phyloP scores from a whole-genome alignment of 2,329 filamentous ascomycete genomes.

The Botryotinia globosa region DNA sequence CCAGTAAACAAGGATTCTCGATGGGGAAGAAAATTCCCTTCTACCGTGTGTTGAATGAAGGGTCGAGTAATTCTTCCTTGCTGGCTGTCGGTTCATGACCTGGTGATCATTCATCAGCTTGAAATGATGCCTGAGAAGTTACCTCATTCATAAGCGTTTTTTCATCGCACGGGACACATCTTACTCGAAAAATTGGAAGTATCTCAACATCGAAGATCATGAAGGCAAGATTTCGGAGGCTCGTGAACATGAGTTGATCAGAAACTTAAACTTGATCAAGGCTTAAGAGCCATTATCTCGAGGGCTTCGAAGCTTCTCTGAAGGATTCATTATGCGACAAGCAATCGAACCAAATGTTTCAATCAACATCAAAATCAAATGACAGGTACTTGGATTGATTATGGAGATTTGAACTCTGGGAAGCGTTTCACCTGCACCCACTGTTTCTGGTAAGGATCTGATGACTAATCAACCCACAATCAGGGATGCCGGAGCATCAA shows the following conservation, averaged over 20 bases:
- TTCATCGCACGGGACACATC: background rate
- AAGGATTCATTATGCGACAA: background rate
- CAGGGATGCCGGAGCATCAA: background rate
- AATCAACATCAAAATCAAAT: background rate
- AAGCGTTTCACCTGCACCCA: background rate
- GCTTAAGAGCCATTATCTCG: background rate
- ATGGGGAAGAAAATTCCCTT: background rate
- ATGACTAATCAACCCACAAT: background rate
- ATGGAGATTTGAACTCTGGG: background rate
- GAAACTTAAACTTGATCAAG: background rate
- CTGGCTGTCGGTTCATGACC: background rate
- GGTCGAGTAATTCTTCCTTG: background rate
- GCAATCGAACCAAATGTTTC: rapidly evolving
- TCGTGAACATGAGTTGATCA: background rate
- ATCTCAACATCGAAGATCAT: rapidly evolving
- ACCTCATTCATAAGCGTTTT: background rate
- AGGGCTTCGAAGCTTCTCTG: no score
- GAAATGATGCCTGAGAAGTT: background rate
- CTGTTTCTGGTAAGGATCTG: background rate
- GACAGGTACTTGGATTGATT: background rate
- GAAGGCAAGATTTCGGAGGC: background rate
- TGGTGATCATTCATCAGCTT: background rate
- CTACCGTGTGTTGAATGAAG: background rate
- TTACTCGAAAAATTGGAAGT: background rate
- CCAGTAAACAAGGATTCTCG: no score